Base-by-base conservation (phyloP, 2,329 filamentous ascomycete species). In the Cadophora luteo-olivacea region DNA sequence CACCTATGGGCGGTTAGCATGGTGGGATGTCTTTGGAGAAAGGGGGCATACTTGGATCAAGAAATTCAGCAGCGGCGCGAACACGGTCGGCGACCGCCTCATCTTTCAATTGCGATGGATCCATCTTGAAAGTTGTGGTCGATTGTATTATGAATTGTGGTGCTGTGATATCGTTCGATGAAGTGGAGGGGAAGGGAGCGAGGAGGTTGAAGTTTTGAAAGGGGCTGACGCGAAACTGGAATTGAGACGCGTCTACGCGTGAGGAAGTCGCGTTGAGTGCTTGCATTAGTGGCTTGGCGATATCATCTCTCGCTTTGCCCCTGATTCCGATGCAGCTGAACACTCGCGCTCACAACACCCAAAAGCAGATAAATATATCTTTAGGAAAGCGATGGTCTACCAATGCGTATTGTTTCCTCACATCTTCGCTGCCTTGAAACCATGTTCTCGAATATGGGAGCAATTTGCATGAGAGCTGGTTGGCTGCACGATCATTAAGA, bases 21-120 rank as follows among this genome's bases (percentile, higher is more conserved):
- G 65, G 48, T 29, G 65, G 33, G 66, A 41, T 54, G 45, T 22
- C 19, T 49, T n/a, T 55, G 14, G n/a, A 51, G n/a, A 51, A 48
- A 24, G 55, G 45, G 58, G 32, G 80, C 90, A 77, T 87, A 97
- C 94, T 90, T 70, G 95, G 95, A 84, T 97, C 95, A 54, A 98
- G 88, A 78, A 98, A 97, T 80, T 97, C 94, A 76, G 91, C 87
- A n/a, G 93, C 94, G 72, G 91, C 89, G 76, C 93, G 91, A 79
- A 97, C 89, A 76, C 94, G 92, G 82, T 97, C 91, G 75, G 89
- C 87, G 75, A 91, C 89, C 73, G 91, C 93, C 81, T 96, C 92
- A 85, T 97, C 94, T 80, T 91, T 89, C 76, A 97, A 87, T 82
- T 91, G 89, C 74, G 88, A 83, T 69, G 84, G 86, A 75, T 94